Base-by-base conservation (phyloP, 2,329 filamentous ascomycete genomes). In the Arthrobotrys sinensis region DNA sequence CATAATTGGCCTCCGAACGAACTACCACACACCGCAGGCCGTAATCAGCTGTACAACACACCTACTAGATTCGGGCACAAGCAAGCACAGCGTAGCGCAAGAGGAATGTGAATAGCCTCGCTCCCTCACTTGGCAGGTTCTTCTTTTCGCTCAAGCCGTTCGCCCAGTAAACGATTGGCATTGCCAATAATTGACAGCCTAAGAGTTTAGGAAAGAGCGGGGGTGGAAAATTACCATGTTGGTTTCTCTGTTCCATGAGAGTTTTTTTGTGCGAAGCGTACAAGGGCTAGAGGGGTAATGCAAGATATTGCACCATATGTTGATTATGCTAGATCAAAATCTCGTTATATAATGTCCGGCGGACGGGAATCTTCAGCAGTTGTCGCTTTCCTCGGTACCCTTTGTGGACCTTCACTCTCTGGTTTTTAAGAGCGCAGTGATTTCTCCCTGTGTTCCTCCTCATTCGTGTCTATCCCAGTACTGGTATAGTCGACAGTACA, bases 181-280 rank as follows among this genome's bases (percentile, higher is more conserved):
- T 68, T 63, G 75, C 75, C 60, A 78, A 78, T 71, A 50, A 46
- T 67, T 78, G 75, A 78, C 75, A 78, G 75, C 75, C 75, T 78
- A 69, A 70, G 57, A 52, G 6, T 43, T 66, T 60, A 60, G 60
- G 45, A 72, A 78, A 72, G 75, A 66, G 67, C 67, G 52, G 67
- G 65, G 55, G 36, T 60, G 11, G 48, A 48, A 45, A 55, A 63
- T 57, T 21, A 12, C n/a, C 32, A 21, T 38, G 34, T 57, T 50
- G 43, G 28, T 60, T 63, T 63, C 46, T 12, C 52, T 62, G 52
- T 36, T 34, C 53, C 21, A 63, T 67, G 62, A 46, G 62, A n/a
- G 28, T 71, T 72, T 66, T 68, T 67, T 63, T 43, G 10, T 36
- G 3, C 36, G 40, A 6, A 40, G 38, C 11, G 14, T n/a, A 45